Conservation (phyloP, 139 green algal genomes). For the Asterochloris sp. region DNA sequence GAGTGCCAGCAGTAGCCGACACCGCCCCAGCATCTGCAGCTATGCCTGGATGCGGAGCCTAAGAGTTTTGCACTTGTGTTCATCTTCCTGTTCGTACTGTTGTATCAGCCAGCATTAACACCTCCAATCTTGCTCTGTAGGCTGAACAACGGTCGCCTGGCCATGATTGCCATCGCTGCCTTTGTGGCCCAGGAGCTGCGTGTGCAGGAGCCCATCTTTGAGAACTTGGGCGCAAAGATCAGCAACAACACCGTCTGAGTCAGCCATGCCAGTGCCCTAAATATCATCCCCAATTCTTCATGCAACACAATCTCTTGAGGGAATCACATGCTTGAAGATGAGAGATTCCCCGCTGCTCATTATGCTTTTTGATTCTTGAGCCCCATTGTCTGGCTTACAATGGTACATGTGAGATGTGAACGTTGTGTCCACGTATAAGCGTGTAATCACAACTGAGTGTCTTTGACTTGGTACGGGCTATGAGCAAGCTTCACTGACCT, state of each 20-base stretch:
- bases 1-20: too few relatives aligned
- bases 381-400: background rate
- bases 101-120: too few relatives aligned
- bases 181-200: conserved; percentile 58
- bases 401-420: too few relatives aligned
- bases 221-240: background rate
- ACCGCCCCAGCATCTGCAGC: too few relatives aligned
- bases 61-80: background rate
- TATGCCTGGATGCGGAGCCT: background rate
- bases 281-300: background rate
- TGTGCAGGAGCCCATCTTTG: conserved; percentile 18
- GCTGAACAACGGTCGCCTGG: conserved; percentile 77
- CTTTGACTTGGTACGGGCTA: too few relatives aligned
- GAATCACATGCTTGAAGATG: background rate
- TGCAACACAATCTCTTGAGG: background rate
- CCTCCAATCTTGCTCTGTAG: background rate
- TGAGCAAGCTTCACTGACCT: too few relatives aligned
- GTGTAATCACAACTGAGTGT: too few relatives aligned
- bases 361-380: background rate
- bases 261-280: too few relatives aligned
- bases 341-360: background rate
- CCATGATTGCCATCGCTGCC: conserved; percentile 77
- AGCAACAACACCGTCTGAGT: too few relatives aligned
- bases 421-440: too few relatives aligned
- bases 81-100: background rate